Base-by-base conservation (phyloP, 2,329 filamentous ascomycete genomes). In the Fonsecaea monophora region DNA sequence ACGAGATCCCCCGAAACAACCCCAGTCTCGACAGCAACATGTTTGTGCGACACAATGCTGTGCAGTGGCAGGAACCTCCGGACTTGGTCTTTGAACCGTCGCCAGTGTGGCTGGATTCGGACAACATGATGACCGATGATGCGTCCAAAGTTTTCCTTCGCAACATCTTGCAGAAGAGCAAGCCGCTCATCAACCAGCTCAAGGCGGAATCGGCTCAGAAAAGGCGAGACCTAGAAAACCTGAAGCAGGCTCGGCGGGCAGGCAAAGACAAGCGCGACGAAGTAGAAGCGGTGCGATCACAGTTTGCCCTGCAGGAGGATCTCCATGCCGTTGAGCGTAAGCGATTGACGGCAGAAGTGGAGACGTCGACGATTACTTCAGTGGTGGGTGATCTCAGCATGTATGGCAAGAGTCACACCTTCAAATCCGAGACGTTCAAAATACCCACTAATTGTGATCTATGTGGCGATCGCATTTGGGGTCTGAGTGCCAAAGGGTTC, bases 371-470 rank as follows among this genome's bases (percentile, higher is more conserved):
- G 1, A 96, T 99, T 75, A 94, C 92, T n/a, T 84, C 89, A 9
- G 91, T 89, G 0, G 94, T 97, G 2, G 95, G 95, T 40, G 95
- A 99, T 76, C 86, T 99, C 62, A 97, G 94, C 1, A 83, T 97
- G 21, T 94, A 94, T 18, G 94, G 94, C 10, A 92, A 92, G 77
- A 97, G 94, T 75, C 95, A 99, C 82, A 95, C 96, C 75, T 99
- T 99, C 85, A 97, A 96, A 80, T 89, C 92, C n/a, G 93, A 98
- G 76, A 98, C 95, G 0, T 99, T 98, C 85, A 98, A 98, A 78
- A 97, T 99, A 68, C 96, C 96, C 0, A 99, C 95, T 4, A 98
- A 98, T 77, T 99, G 95, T 81, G 95, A 99, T 78, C 85, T 97
- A 12, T 99, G 95, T 74, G 94, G 94, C 18, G 95, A 99, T 76